A percentile compares a stretch with the other conserved stretches of the same genome.
These are phyloP conservation scores for Coemansia sp. DNA, from an alignment of 192 early-diverging fungal genomes.

Conservation along the genomic window DNA sequence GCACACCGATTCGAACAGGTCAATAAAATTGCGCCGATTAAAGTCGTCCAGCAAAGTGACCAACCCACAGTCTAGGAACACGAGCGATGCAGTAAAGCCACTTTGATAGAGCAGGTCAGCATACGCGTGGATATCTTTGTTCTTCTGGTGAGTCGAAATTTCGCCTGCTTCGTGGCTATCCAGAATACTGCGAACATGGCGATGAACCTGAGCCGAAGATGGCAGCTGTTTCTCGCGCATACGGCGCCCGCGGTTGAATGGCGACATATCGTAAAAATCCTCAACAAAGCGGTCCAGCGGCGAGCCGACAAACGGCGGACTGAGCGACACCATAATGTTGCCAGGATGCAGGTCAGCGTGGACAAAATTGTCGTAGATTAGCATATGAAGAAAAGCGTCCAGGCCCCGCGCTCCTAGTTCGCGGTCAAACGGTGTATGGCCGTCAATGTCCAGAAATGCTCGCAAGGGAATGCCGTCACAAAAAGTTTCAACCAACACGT, in stretches of 20 bases:
- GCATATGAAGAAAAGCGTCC: slow-evolving; percentile 82
- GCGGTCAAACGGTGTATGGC: slow-evolving; percentile 66
- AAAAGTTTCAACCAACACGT: slow-evolving; percentile 84
- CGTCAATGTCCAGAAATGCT: slow-evolving; percentile 67
- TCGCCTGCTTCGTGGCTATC: slow-evolving; percentile 20
- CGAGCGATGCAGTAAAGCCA: slow-evolving; percentile 74
- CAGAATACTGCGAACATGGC: slow-evolving; percentile 26
- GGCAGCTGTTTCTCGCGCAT: slow-evolving; percentile 22
- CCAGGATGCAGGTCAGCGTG: slow-evolving; percentile 95
- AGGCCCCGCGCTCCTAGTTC: slow-evolving; percentile 81
- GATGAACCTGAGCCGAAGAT: slow-evolving; percentile 29
- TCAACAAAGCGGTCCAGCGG: slow-evolving; percentile 56
- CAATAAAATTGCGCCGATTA: slow-evolving; percentile 86
- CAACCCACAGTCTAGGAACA: slow-evolving; percentile 92
- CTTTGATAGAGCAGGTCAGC: slow-evolving; percentile 55
- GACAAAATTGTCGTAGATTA: slow-evolving; percentile 91
- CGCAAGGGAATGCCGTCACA: slow-evolving; percentile 74
- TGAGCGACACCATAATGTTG: slow-evolving; percentile 86
- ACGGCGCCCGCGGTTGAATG: slow-evolving; percentile 23
- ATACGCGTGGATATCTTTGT: slow-evolving; percentile 29
- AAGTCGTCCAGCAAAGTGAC: slow-evolving; percentile 70
- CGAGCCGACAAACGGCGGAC: slow-evolving; percentile 59
- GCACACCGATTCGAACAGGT: slow-evolving; percentile 85
- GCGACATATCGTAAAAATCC: slow-evolving; percentile 54
- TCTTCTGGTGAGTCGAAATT: slow-evolving; percentile 17